Base-by-base conservation (phyloP, 305 asterid species). In the Fraxinus platypoda region DNA sequence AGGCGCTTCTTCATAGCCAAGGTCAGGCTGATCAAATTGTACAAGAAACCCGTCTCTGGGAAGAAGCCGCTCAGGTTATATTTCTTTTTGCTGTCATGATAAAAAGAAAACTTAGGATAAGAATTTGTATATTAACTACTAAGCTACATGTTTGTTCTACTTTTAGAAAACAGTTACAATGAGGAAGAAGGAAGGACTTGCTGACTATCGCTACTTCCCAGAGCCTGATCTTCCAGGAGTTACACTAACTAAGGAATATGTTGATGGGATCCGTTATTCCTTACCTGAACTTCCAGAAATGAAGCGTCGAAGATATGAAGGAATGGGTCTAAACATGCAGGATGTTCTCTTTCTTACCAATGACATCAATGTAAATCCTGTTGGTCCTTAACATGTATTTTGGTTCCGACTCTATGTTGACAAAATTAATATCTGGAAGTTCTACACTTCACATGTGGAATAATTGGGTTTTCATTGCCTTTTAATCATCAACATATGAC, bases 171-270 rank as follows among this genome's bases (percentile, higher is more conserved):
- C 99, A 66, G 92, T 93, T 86, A 90, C 98, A 46, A 96, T 94
- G 98, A 92, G 99, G 84, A 94, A 96, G 86, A 96, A 96, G 89
- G 99, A 96, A 91, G 99, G 99, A 78, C 99, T 96, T 83, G 70
- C 99, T 64, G 99, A 96, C 85, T 96, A 96, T 84, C 96, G 98
- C 41, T 96, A 96, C 88, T 96, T 96, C 87, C 99, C 99, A 1
- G 99, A 96, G 89, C 99, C 98, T 26, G 99, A 96, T 91, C 98
- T 96, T 88, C 99, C 98, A 4, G 97, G 93, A 74, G 98, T 96
- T 84, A 54, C 87, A 86, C 91, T 93, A 81, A 94, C 81, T 31
- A 84, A 92, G 82, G 97, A 91, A 57, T 94, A 90, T 81, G 84
- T 94, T 77, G 84, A 89, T 75, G 81, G 41, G 35, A 87, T 94